Percentiles rank a stretch among this genome's conserved stretches.
phyloP scores from a whole-genome alignment of 2,329 filamentous ascomycete genomes.

The Calonectria pauciramosa region DNA sequence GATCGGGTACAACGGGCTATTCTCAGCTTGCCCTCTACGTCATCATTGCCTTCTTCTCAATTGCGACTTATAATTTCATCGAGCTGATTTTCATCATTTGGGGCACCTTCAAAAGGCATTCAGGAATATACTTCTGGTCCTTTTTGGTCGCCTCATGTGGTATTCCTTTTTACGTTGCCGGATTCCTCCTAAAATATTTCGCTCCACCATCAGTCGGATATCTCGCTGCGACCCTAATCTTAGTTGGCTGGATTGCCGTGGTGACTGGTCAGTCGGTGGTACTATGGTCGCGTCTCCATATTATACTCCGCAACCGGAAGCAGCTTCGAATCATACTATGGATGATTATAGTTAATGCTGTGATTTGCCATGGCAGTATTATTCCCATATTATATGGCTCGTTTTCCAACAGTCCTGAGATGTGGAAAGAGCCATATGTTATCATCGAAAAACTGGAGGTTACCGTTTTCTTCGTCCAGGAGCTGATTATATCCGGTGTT shows the following conservation, averaged over 20 bases:
- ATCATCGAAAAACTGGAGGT: conserved; percentile 69
- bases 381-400: conserved; percentile 68
- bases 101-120: conserved; percentile 51
- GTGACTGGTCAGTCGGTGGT: conserved; percentile 73
- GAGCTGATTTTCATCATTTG: conserved; percentile 54
- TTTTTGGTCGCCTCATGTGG: conserved; percentile 52
- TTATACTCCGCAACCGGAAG: conserved; percentile 66
- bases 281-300: conserved; percentile 73
- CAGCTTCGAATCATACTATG: conserved; percentile 63
- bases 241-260: conserved; percentile 58
- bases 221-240: conserved; percentile 38
- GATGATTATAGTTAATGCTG: conserved; percentile 69
- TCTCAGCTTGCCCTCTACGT: conserved; percentile 38
- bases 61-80: conserved; percentile 53
- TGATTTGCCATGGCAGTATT: conserved; percentile 67
- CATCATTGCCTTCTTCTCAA: conserved; percentile 48
- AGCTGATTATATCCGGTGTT: conserved; percentile 65
- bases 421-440: conserved; percentile 52
- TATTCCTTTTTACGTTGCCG: conserved; percentile 54
- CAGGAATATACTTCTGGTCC: conserved; percentile 56
- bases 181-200: conserved; percentile 60
- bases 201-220: conserved; percentile 35
- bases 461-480: conserved; percentile 68
- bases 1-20: conserved; percentile 38
- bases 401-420: conserved; percentile 49